A percentile compares a stretch with the other conserved stretches of the same genome.
Conservation (phyloP, 768 basidiomycete species). For the Russula sp. region DNA sequence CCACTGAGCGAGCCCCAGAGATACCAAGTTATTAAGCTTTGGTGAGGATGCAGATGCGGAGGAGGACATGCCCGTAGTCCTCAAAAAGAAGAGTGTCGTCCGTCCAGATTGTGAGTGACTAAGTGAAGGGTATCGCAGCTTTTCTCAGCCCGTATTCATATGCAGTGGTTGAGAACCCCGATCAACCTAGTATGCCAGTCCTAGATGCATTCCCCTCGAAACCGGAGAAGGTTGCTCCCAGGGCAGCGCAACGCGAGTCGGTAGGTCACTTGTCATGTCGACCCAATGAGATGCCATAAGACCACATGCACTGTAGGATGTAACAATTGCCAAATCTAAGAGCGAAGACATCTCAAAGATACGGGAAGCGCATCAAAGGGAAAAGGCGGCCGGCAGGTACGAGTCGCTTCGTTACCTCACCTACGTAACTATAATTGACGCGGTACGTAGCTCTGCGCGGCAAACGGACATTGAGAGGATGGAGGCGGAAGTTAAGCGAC, state of each 20-base stretch:
- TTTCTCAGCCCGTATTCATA: background rate
- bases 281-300: background rate
- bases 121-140: background rate
- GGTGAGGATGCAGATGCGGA: conserved; percentile 65
- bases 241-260: conserved; percentile 3
- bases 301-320: conserved; percentile 21
- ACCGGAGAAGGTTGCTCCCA: background rate
- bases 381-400: conserved; percentile 60
- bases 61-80: conserved; percentile 48
- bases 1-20: conserved; percentile 41
- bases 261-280: conserved; percentile 1
- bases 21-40: conserved; percentile 87
- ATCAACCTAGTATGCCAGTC: conserved; percentile 23
- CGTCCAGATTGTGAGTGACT: conserved; percentile 71
- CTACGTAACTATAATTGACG: conserved; percentile 5
- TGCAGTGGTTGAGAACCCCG: conserved; percentile 35
- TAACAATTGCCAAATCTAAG: conserved; percentile 34
- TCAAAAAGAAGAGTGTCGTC: conserved; percentile 77
- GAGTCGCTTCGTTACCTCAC: background rate
- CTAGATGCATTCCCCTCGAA: conserved; percentile 12
- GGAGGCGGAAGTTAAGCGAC: conserved; percentile 81
- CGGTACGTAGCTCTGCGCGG: conserved; percentile 47
- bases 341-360: conserved; percentile 61
- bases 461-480: conserved; percentile 78
- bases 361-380: conserved; percentile 67